A percentile compares a stretch with the other conserved stretches of the same genome.
Evolutionary conservation across 2,329 filamentous ascomycete species (phyloP).

Genomic region (Torrubiella hemipterigena): DNA sequence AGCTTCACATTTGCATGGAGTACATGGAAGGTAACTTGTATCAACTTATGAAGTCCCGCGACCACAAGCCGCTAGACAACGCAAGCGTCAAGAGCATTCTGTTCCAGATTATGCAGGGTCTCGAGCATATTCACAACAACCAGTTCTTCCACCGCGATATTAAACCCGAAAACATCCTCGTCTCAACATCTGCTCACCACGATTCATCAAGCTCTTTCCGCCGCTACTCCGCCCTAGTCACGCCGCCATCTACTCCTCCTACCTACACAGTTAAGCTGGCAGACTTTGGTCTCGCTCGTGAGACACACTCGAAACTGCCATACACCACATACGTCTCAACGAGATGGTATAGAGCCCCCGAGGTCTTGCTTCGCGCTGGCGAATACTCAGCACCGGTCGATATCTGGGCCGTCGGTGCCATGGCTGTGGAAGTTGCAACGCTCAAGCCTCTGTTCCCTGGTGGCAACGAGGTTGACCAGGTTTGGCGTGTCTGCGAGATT

Average conservation of each 20-base stretch:
- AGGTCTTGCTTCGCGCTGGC: constrained; percentile 84
- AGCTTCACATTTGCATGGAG: constrained; percentile 97
- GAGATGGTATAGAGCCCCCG: constrained; percentile 93
- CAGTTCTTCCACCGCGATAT: constrained; percentile 98
- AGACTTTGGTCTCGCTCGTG: constrained; percentile 93
- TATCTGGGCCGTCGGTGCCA: constrained; percentile 96
- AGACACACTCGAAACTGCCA: constrained; percentile 90
- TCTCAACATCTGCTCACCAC: constrained; percentile 77
- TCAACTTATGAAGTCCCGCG: constrained; percentile 95
- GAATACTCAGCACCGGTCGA: constrained; percentile 97
- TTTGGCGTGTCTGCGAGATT: constrained; percentile 97
- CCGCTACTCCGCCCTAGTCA: constrained; percentile 85
- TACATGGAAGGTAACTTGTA: constrained; percentile 99
- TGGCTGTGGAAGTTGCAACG: constrained; percentile 96
- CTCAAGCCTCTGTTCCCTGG: constrained; percentile 94
- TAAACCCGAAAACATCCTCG: constrained; percentile 97
- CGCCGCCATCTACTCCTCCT: constrained; percentile 86
- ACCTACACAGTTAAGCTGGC: constrained; percentile 96
- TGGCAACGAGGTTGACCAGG: constrained; percentile 96
- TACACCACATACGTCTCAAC: constrained; percentile 99
- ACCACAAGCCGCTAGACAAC: constrained; percentile 87
- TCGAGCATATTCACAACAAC: constrained; percentile 95
- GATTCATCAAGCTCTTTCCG: constrained; percentile 79
- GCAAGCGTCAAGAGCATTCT: constrained; percentile 94
- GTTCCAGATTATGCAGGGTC: constrained; percentile 89